Evolutionary conservation across 495 filamentous ascomycete species (phyloP).

Genomic region (Lasiosphaeria ovina): DNA sequence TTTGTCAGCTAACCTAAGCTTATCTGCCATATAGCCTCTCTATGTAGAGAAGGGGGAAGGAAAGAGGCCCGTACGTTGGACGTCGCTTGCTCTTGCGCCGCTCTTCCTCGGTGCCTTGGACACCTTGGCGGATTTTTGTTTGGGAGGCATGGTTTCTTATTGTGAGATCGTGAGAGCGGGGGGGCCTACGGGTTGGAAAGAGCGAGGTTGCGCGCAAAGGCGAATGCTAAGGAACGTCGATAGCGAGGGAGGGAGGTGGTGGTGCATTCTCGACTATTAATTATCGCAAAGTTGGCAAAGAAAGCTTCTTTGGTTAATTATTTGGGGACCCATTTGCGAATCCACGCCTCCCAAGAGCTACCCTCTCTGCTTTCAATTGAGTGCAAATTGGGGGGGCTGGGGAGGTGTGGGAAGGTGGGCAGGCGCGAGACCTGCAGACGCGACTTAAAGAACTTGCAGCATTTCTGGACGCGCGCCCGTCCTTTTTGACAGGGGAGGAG

Average conservation of each 20-base stretch:
- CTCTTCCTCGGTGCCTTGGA: constrained; percentile 2
- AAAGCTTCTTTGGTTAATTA: background rate
- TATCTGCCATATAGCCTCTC: background rate
- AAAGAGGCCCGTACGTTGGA: constrained; percentile 27
- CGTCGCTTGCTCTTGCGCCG: constrained; percentile 16
- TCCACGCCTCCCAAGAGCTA: too few relatives aligned
- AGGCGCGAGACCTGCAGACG: too few relatives aligned
- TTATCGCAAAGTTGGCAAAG: background rate
- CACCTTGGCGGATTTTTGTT: background rate
- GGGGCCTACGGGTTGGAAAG: background rate
- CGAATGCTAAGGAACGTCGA: too few relatives aligned
- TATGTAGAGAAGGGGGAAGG: background rate
- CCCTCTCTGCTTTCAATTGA: too few relatives aligned
- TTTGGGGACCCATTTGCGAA: background rate
- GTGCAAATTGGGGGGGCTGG: background rate
- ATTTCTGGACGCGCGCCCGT: too few relatives aligned
- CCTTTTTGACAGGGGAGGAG: background rate
- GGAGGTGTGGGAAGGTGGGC: background rate
- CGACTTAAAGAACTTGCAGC: too few relatives aligned
- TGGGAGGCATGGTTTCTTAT: background rate
- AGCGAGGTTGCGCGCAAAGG: too few relatives aligned
- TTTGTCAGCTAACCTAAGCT: background rate
- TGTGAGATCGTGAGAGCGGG: background rate
- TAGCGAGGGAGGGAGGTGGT: too few relatives aligned
- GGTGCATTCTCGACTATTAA: too few relatives aligned